phyloP scores from a whole-genome alignment of 148 eudicot species.

The Nepenthes gracilis region DNA sequence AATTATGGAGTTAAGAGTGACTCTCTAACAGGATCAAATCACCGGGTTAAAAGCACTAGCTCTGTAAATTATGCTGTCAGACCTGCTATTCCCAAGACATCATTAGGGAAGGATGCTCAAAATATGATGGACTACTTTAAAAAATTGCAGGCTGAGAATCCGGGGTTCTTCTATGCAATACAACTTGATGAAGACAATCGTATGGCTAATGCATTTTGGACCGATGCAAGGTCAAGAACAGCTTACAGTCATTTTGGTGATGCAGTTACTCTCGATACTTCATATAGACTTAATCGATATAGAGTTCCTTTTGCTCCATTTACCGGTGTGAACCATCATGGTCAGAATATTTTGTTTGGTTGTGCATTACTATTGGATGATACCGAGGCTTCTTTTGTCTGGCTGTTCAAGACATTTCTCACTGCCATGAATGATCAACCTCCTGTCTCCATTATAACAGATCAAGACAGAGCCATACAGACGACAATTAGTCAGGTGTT shows the following conservation, averaged over 20 bases:
- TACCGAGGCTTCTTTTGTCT: conserved; percentile 75
- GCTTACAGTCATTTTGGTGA: conserved; percentile 82
- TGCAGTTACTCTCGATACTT: conserved; percentile 62
- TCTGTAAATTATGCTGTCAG: conserved; percentile 25
- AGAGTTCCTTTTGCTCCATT: conserved; percentile 80
- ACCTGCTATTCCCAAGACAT: conserved; percentile 30
- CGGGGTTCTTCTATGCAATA: conserved; percentile 87
- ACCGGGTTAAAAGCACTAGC: conserved; percentile 27
- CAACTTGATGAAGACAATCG: conserved; percentile 81
- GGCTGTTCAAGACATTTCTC: conserved; percentile 82
- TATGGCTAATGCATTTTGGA: conserved; percentile 89
- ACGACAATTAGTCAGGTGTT: conserved; percentile 59
- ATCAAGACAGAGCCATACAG: conserved; percentile 47
- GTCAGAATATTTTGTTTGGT: conserved; percentile 70
- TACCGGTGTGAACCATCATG: conserved; percentile 88
- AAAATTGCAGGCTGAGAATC: conserved; percentile 93
- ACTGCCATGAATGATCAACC: conserved; percentile 69
- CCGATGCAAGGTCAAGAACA: conserved; percentile 83
- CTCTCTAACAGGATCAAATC: conserved; percentile 33
- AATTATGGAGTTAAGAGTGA: conserved; percentile 34
- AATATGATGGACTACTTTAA: conserved; percentile 81
- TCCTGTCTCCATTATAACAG: conserved; percentile 69
- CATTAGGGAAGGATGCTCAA: conserved; percentile 82
- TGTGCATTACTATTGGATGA: conserved; percentile 89
- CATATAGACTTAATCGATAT: conserved; percentile 50